phyloP scores from a whole-genome alignment of 2,329 filamentous ascomycete genomes.

The Chrysosphaeria jannelii region DNA sequence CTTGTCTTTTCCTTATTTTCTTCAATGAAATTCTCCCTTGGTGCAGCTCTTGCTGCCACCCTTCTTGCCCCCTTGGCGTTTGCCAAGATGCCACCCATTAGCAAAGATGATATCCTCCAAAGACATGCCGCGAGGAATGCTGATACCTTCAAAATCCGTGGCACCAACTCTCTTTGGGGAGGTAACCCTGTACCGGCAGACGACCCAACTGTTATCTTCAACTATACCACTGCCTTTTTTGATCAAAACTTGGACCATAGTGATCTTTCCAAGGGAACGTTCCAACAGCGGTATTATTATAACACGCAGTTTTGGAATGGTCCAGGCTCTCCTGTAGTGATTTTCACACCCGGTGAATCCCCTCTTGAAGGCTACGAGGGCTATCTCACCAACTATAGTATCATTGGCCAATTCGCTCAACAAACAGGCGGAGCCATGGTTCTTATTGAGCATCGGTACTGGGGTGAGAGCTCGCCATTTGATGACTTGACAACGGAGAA shows the following conservation, averaged over 20 bases:
- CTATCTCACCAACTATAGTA: conserved; percentile 17
- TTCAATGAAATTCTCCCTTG: too few species aligned
- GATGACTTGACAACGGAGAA: conserved; percentile 10
- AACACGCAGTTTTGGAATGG: conserved; percentile 12
- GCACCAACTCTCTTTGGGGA: too few species aligned
- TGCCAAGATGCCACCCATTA: too few species aligned
- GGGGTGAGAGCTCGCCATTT: conserved; percentile 12
- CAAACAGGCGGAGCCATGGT: conserved; percentile 12
- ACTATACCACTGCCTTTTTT: too few species aligned
- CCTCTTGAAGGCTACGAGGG: conserved; percentile 10
- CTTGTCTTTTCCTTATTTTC: too few species aligned
- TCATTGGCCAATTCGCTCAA: conserved; percentile 12
- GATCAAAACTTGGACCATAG: conserved; percentile 13
- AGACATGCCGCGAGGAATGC: too few species aligned
- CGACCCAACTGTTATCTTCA: too few species aligned
- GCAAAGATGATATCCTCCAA: too few species aligned
- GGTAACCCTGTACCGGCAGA: too few species aligned
- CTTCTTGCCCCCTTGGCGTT: too few species aligned
- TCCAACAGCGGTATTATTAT: conserved; percentile 13
- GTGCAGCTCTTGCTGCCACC: too few species aligned
- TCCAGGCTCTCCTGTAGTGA: conserved; percentile 11
- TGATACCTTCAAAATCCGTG: too few species aligned
- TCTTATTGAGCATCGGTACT: conserved; percentile 14
- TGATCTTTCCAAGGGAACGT: conserved; percentile 12
- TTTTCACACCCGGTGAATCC: conserved; percentile 13